Base-by-base conservation (phyloP, 148 eudicot species). In the Camellia granthamiana region DNA sequence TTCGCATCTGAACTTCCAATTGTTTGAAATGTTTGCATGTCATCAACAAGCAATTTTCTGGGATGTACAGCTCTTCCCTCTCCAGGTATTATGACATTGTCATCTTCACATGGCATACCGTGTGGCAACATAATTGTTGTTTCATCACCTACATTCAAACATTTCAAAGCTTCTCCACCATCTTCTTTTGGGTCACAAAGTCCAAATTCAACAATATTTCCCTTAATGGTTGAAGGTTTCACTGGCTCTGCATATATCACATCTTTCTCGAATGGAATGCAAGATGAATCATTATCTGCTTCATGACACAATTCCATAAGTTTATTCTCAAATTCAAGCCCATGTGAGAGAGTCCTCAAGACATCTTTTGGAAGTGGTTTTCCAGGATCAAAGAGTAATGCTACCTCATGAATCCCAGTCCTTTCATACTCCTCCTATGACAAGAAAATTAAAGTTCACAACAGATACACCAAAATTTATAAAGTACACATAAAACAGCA, bases 371-470 rank as follows among this genome's bases (percentile, higher is more conserved):
- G 92, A 67, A 43, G 80, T 52, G 97, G 98, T 85, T 90, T 92
- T 63, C 87, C 88, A 84, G 92, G 86, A 83, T 83, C 92, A 82
- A 80, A 74, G 76, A 85, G 85, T 18, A 86, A 78, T 46, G 84
- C 85, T 56, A 77, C 81, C 60, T 83, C 93, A 84, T 86, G 87
- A 77, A 88, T 71, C 72, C 98, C 96, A 84, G 83, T 91, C 85
- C 93, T 88, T 83, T 88, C 90, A 81, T 89, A 85, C 78, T 97
- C 98, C 88, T 93, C 99, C 98, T 90, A 77, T 51, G 7, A 84
- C 63, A 79, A 82, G 83, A 66, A 76, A 78, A 61, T 49, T 41
- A 46, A 69, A 59, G 54, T 69, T 72, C 66, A 70, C 51, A 42
- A 42, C 19, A 78, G 58, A 78, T 15, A 58, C 46, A 68, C 66